Conservation (phyloP, 352 stramenopile genomes). For the Phytophthora foliorum region DNA sequence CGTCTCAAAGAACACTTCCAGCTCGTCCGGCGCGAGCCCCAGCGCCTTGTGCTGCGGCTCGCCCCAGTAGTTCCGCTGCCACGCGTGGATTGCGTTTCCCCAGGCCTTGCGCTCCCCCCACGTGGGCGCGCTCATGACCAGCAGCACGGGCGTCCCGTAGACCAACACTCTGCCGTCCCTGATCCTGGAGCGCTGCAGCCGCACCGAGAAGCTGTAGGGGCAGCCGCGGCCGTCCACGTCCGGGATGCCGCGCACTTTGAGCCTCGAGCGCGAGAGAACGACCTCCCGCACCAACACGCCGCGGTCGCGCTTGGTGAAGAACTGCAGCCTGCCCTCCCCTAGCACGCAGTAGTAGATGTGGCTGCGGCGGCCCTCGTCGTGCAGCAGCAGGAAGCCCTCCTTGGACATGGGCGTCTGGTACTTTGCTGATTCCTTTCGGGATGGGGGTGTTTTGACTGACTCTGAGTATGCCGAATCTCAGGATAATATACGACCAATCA, state of each 20-base stretch:
- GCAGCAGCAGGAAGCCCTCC: slow-evolving; percentile 82
- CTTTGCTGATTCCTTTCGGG: slow-evolving; percentile 13
- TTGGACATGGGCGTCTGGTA: slow-evolving; percentile 68
- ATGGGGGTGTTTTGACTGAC: slow-evolving; percentile 9
- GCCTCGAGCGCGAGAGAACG: slow-evolving; percentile 71
- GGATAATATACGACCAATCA: slow-evolving; percentile 9
- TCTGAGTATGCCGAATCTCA: slow-evolving; percentile 28
- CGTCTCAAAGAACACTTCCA: slow-evolving; percentile 81
- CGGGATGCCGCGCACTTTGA: slow-evolving; percentile 82
- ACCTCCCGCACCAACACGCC: slow-evolving; percentile 77
- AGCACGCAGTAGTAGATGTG: slow-evolving; percentile 87
- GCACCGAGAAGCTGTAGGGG: slow-evolving; percentile 81
- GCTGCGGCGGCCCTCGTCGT: slow-evolving; percentile 72
- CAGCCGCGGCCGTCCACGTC: slow-evolving; percentile 77
- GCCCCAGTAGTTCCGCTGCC: slow-evolving; percentile 90
- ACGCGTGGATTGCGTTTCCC: slow-evolving; percentile 90
- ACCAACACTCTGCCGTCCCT: slow-evolving; percentile 74
- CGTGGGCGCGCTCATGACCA: slow-evolving; percentile 76
- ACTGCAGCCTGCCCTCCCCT: slow-evolving; percentile 77
- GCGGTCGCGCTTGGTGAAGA: slow-evolving; percentile 70
- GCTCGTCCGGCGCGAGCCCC: slow-evolving; percentile 60
- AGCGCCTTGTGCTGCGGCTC: slow-evolving; percentile 72
- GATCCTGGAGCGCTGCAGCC: slow-evolving; percentile 78
- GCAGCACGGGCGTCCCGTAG: slow-evolving; percentile 58
- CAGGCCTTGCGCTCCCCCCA: slow-evolving; percentile 85